Conservation (phyloP, 2,329 filamentous ascomycete species). For the Fusarium newnesense region DNA sequence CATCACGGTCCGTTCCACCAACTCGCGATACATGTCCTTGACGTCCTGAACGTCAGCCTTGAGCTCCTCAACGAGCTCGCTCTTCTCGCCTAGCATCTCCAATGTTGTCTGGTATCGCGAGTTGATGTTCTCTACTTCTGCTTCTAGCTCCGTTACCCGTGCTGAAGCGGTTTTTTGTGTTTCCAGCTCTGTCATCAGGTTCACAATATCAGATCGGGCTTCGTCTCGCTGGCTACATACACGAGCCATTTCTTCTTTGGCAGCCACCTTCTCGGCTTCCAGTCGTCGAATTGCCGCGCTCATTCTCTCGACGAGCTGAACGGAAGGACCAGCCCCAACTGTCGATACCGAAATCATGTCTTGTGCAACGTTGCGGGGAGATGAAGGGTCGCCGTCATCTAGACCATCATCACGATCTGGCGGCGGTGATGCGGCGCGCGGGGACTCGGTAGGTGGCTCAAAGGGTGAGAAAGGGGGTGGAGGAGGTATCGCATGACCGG, state of each 20-base stretch:
- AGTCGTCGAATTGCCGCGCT: slow-evolving; percentile 90
- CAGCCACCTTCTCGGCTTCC: slow-evolving; percentile 89
- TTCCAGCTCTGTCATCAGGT: slow-evolving; percentile 88
- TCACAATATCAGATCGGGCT: slow-evolving; percentile 89
- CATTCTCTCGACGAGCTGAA: slow-evolving; percentile 96
- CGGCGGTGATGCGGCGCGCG: slow-evolving; percentile 52
- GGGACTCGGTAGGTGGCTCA: slow-evolving; percentile 52
- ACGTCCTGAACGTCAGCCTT: slow-evolving; percentile 89
- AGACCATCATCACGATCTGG: slow-evolving; percentile 64
- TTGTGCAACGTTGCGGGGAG: slow-evolving; percentile 76
- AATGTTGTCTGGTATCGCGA: slow-evolving; percentile 88
- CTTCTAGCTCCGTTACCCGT: slow-evolving; percentile 73
- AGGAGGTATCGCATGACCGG: slow-evolving; percentile 49
- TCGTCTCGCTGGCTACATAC: slow-evolving; percentile 90
- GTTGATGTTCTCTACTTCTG: slow-evolving; percentile 74
- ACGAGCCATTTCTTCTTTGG: slow-evolving; percentile 84
- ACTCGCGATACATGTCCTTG: slow-evolving; percentile 94
- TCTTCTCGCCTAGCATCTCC: slow-evolving; percentile 97
- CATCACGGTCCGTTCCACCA: slow-evolving; percentile 87
- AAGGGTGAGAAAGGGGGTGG: slow-evolving; percentile 59
- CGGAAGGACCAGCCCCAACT: slow-evolving; percentile 87
- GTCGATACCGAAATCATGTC: slow-evolving; percentile 92
- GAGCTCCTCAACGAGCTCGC: slow-evolving; percentile 92
- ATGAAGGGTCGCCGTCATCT: slow-evolving; percentile 59
- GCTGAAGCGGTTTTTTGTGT: slow-evolving; percentile 69